Evolutionary conservation across 2,329 filamentous ascomycete genomes (phyloP).

Genomic region (Mariannaea sp.): DNA sequence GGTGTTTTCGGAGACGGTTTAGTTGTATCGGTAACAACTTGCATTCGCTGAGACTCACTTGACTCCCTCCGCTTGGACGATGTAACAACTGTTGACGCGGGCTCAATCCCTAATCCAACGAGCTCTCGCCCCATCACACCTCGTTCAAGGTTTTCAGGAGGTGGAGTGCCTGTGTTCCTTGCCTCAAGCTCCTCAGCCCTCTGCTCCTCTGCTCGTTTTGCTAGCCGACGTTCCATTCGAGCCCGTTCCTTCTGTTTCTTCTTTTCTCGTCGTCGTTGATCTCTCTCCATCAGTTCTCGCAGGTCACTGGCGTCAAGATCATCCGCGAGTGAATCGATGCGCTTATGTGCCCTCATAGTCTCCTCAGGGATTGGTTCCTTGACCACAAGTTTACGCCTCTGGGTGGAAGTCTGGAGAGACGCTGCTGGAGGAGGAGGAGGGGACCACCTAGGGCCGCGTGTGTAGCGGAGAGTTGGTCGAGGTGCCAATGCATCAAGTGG

Average conservation of each 20-base stretch:
- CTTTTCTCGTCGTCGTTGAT: constrained; percentile 77
- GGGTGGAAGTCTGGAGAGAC: constrained; percentile 54
- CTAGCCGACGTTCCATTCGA: constrained; percentile 66
- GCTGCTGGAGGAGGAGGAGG: constrained; percentile 52
- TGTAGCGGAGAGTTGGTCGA: constrained; percentile 79
- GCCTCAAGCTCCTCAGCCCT: constrained; percentile 62
- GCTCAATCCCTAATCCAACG: constrained; percentile 61
- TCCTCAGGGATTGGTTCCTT: constrained; percentile 64
- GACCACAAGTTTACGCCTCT: constrained; percentile 57
- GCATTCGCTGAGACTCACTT: constrained; percentile 31
- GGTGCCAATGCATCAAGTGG: constrained; percentile 82
- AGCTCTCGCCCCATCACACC: constrained; percentile 64
- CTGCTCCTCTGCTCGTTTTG: constrained; percentile 70
- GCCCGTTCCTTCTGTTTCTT: constrained; percentile 72
- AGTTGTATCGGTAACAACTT: constrained; percentile 25
- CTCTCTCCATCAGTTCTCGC: constrained; percentile 87
- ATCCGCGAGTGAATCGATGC: constrained; percentile 76
- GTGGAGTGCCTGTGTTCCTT: constrained; percentile 54
- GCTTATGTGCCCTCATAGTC: constrained; percentile 62
- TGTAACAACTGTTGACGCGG: constrained; percentile 59
- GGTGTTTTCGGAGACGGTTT: constrained; percentile 29
- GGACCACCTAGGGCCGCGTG: constrained; percentile 65
- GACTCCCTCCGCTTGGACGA: constrained; percentile 55
- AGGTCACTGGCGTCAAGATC: constrained; percentile 83
- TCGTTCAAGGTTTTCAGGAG: constrained; percentile 62